Base-by-base conservation (phyloP, 2,329 filamentous ascomycete species). In the Arthrobotrys sinensis region DNA sequence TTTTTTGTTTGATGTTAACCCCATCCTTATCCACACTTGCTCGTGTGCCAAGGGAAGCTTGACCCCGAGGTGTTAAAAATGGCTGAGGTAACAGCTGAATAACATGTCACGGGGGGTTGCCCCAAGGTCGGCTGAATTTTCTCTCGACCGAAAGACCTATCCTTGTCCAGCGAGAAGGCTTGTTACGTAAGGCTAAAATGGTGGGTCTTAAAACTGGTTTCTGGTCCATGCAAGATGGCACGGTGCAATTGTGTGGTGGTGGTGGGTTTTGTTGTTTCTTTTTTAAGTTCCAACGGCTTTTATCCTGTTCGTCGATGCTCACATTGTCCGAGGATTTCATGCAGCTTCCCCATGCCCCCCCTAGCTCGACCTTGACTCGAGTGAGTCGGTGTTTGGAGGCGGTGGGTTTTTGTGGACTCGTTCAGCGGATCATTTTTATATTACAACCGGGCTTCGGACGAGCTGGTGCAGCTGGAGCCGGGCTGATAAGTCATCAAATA, bases 51-150 rank as follows among this genome's bases (percentile, higher is more conserved):
- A 76, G 71, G 55, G 66, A 77, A 77, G 72, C 72, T 77, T 77
- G 66, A 77, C 52, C 57, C 65, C 63, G 32, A 45, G 57, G 24
- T n/a, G 63, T 48, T 12, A 8, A 43, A 62, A 19, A 52, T 40
- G 24, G 72, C 64, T 76, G 72, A 70, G 46, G 55, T 76, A 77
- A 77, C 67, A 77, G 66, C 63, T 78, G 75, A 72, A 40, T 78
- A 71, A 78, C 48, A 21, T 16, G 48, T 68, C 75, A 66, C 60
- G 50, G 67, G 72, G 55, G 36, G 36, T 38, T n/a, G 5, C 45
- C n/a, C 2, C n/a, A 53, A 53, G 28, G 50, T 53, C 50, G 50
- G 50, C 50, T 53, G 50, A 53, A 53, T 53, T 40, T 16, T 45
- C 62, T 78, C 66, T 78, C 75, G 75, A 62, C 66, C 75, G 75